Evolutionary conservation across 306 rosid species (phyloP), one percentile per base, ranked within the genome.

Genomic region (Luffa acutangula): DNA sequence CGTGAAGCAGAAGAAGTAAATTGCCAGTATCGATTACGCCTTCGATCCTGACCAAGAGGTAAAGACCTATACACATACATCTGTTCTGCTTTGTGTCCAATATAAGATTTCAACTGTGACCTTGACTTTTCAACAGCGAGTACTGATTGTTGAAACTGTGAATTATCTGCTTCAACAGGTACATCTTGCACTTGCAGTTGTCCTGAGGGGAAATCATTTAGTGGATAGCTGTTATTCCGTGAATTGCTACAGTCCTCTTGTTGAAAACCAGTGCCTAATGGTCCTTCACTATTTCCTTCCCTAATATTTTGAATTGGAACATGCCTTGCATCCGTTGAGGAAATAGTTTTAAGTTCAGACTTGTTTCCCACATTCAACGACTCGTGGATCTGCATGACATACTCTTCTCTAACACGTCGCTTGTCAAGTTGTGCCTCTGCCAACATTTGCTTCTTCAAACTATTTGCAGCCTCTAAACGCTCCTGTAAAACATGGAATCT

Each of bases 11-110:
- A 90, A 53, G 92, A 66, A 81, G 74, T 75, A 78, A 92, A 92
- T 65, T 81, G 95, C 97, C 97, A 92, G 80, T 92, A 92, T 65
- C 92, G 84, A 80, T 90, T 90, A 64, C 66, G 91, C 75, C 93
- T 90, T 41, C 97, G 92, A 72, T 92, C 97, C 86, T 85, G 84
- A 76, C 97, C 97, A 76, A 92, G 93, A 70, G 97, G 95, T 83
- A 88, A 80, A 51, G 92, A 89, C 77, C 95, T 83, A 83, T 84
- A 85, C 69, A 83, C 87, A 79, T 84, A 92, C 78, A 83, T 86
- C 84, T 92, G 89, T 82, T 90, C 97, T 4, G 91, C 95, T 82
- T 87, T 79, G 57, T 87, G 89, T n/a, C 89, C 89, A 79, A 89
- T 85, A 76, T 83, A 86, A 65, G 88, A 85, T 87, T 87, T 92